A percentile compares a stretch with the other conserved stretches of the same genome.
phyloP scores from a whole-genome alignment of 2,329 filamentous ascomycete species.

The Elsinoe batatas region DNA sequence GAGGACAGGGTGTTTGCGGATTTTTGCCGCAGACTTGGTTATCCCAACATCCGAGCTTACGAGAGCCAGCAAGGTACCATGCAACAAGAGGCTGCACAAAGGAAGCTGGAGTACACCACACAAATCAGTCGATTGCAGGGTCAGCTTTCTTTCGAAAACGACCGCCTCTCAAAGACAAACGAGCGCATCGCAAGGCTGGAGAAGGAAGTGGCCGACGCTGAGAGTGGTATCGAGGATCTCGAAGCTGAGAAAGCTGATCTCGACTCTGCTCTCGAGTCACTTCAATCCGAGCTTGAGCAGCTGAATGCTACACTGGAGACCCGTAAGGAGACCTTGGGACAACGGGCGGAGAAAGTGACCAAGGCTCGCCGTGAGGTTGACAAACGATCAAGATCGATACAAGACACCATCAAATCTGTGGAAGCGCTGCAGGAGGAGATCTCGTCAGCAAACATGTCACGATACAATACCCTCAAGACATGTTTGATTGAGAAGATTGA shows the following conservation, averaged over 20 bases:
- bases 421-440: conserved; percentile 72
- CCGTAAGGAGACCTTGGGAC: conserved; percentile 55
- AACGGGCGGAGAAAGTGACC: conserved; percentile 65
- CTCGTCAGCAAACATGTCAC: conserved; percentile 72
- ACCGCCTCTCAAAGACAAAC: conserved; percentile 60
- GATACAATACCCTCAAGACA: conserved; percentile 73
- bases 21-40: conserved; percentile 82
- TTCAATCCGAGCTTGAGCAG: conserved; percentile 67
- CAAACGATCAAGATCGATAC: conserved; percentile 75
- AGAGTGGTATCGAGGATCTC: conserved; percentile 60
- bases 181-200: conserved; percentile 61
- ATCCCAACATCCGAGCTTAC: conserved; percentile 82
- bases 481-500: conserved; percentile 92
- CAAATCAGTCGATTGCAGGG: conserved; percentile 58
- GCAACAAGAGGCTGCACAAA: conserved; percentile 81
- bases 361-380: conserved; percentile 71
- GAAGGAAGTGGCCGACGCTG: conserved; percentile 54
- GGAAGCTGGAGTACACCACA: conserved; percentile 74
- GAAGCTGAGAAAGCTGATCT: conserved; percentile 64
- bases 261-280: conserved; percentile 59
- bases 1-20: conserved; percentile 78
- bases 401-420: conserved; percentile 63
- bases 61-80: conserved; percentile 86
- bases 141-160: conserved; percentile 54
- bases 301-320: conserved; percentile 62